A percentile compares a stretch with the other conserved stretches of the same genome.
Conservation (phyloP, 2,329 filamentous ascomycete genomes). For the Ascochyta lentis region DNA sequence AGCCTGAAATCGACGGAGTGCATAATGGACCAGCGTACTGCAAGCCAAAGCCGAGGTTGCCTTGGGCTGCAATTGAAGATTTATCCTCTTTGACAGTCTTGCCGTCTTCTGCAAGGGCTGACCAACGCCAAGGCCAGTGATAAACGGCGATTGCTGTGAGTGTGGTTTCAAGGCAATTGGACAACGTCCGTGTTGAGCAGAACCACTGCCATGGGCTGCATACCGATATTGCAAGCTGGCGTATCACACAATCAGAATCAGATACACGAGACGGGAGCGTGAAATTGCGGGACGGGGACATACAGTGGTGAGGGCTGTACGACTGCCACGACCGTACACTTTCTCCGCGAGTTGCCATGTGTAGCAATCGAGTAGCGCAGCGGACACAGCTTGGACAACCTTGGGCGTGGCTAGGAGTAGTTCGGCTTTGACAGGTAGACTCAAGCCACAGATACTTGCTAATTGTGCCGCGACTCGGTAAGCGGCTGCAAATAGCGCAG, state of each 20-base stretch:
- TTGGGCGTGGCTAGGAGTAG: constrained; percentile 77
- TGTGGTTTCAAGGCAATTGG: constrained; percentile 91
- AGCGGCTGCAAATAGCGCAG: constrained; percentile 78
- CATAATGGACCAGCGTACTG: constrained; percentile 33
- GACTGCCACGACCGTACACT: constrained; percentile 71
- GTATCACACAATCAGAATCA: constrained; percentile 27
- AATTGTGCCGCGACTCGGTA: constrained; percentile 70
- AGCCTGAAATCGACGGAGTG: constrained; percentile 24
- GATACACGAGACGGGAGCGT: constrained; percentile 28
- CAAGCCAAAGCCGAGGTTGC: constrained; percentile 36
- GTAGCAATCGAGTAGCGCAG: constrained; percentile 81
- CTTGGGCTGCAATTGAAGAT: constrained; percentile 46
- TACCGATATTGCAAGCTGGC: constrained; percentile 72
- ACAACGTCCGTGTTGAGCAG: constrained; percentile 89
- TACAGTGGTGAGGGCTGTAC: constrained; percentile 74
- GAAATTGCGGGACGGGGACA: constrained; percentile 44
- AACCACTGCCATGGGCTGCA: constrained; percentile 96
- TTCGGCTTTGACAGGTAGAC: constrained; percentile 65
- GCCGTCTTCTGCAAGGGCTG: constrained; percentile 29
- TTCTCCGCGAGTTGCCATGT: constrained; percentile 82
- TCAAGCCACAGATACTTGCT: constrained; percentile 62
- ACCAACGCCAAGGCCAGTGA: constrained; percentile 84
- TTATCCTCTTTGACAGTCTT: constrained; percentile 24
- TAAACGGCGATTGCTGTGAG: constrained; percentile 80
- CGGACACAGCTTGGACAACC: constrained; percentile 76